These are phyloP conservation scores for Moesziomyces sp. DNA, from an alignment of 1,284 basidiomycete species.

Conservation along the genomic window DNA sequence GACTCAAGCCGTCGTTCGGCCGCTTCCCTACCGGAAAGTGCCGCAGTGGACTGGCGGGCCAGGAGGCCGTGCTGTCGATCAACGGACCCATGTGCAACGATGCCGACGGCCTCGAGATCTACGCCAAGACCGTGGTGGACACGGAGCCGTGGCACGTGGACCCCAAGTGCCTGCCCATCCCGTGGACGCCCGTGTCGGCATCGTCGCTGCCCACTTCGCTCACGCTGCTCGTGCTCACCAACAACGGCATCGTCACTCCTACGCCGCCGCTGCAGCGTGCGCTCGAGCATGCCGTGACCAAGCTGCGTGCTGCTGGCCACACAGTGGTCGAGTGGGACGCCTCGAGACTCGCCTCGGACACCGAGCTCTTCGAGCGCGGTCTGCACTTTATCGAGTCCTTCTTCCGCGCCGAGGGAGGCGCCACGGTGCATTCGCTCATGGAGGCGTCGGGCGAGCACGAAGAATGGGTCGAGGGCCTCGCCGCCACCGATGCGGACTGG, in stretches of 20 bases:
- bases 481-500: constrained; percentile 6
- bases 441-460: constrained; percentile 38
- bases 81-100: constrained; percentile 51
- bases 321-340: constrained; percentile 71
- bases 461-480: constrained; percentile 43
- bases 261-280: constrained; percentile 78
- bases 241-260: constrained; percentile 76
- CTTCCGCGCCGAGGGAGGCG: constrained; percentile 52
- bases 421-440: constrained; percentile 44
- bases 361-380: constrained; percentile 30
- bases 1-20: constrained; percentile 47
- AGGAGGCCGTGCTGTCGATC: constrained; percentile 45
- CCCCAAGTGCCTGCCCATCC: constrained; percentile 49
- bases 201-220: constrained; percentile 62
- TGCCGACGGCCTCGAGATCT: constrained; percentile 42
- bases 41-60: constrained; percentile 43
- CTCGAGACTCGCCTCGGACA: constrained; percentile 11
- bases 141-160: constrained; percentile 48
- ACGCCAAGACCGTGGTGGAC: constrained; percentile 43
- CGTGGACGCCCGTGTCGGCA: constrained; percentile 37
- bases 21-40: constrained; percentile 43
- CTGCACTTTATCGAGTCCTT: constrained; percentile 21
- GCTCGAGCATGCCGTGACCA: constrained; percentile 73
- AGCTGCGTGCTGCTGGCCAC: constrained; percentile 77
- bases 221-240: constrained; percentile 75